Base-by-base conservation (phyloP, 2,329 filamentous ascomycete genomes). In the Colletotrichum sp. region DNA sequence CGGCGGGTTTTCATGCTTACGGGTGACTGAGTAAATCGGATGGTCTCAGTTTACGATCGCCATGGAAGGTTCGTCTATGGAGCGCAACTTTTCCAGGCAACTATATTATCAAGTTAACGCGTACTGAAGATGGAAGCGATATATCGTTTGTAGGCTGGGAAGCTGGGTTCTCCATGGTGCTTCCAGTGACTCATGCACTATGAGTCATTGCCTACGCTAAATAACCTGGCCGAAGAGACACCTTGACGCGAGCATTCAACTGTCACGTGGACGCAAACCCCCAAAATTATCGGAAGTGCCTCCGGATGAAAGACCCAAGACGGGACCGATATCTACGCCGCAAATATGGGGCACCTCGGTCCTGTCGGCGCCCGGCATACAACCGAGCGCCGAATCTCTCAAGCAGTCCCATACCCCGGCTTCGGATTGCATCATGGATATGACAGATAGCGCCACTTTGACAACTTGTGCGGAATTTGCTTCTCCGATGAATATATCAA, bases 331-430 rank as follows among this genome's bases (percentile, higher is more conserved):
- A 18, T 52, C n/a, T 52, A 3, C 3, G 1, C 44, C 44, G 44
- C n/a, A 52, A 52, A 52, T 21, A 52, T 52, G 44, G 44, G 44
- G n/a, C 44, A 52, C 4, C n/a, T 21, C n/a, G 44, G 44, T 18
- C 44, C 44, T 7, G 44, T 5, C 44, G 44, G 44, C 44, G n/a
- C 44, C 44, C n/a, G 44, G 44, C 0, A 52, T 52, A 1, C n/a
- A 52, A 21, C 4, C 44, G 44, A 21, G 44, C 44, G 44, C 44
- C 44, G 44, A 13, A 52, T 21, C 1, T 21, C 2, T 21, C 2
- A 52, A 52, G 1, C 10, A 52, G 6, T 21, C 3, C 1, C n/a
- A 0, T 49, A 21, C 3, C 10, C n/a, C 10, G n/a, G 44, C 44
- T 52, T 4, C 3, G 44, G 3, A 21, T 21, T 10, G 1, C n/a